Percentiles rank a stretch among this genome's conserved stretches.
Conservation (phyloP, 2,329 filamentous ascomycete species). For the Aspergillus brasiliensis region DNA sequence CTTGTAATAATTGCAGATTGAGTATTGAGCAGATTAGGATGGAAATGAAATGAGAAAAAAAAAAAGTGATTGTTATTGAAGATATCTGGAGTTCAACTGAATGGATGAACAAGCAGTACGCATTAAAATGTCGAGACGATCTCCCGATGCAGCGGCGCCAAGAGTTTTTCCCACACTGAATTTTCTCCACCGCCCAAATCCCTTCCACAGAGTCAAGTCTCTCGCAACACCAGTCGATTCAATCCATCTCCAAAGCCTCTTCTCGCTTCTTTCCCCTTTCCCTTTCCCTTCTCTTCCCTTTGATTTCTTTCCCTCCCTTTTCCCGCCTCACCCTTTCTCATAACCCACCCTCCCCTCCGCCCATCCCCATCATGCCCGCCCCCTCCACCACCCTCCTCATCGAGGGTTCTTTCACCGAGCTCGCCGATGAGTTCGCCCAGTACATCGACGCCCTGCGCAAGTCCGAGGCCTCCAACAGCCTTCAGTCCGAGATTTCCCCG, state of each 20-base stretch:
- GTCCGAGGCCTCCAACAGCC: slow-evolving; percentile 56
- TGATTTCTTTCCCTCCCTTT: slow-evolving; percentile 8
- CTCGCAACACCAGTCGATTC: slow-evolving; percentile 13
- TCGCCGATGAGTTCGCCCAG: slow-evolving; percentile 90
- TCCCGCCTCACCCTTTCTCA: slow-evolving; percentile 9
- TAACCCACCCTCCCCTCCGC: slow-evolving; percentile 12
- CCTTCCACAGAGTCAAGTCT: slow-evolving; percentile 10
- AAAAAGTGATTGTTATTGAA: neutral
- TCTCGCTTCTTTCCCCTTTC: slow-evolving; percentile 6
- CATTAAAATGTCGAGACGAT: neutral
- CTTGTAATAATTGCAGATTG: neutral
- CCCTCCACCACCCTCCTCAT: slow-evolving; percentile 68
- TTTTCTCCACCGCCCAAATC: slow-evolving; percentile 42
- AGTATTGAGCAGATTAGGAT: neutral
- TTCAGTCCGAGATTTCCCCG: slow-evolving; percentile 68
- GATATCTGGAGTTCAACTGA: neutral
- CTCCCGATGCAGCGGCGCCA: slow-evolving; percentile 29
- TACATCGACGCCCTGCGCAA: slow-evolving; percentile 85
- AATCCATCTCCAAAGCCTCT: slow-evolving; percentile 11
- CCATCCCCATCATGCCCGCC: slow-evolving; percentile 54
- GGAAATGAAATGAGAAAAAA: neutral
- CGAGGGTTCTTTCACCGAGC: slow-evolving; percentile 91
- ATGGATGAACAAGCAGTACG: too few relatives aligned
- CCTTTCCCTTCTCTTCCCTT: neutral
- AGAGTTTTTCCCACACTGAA: slow-evolving; percentile 46